Evolutionary conservation across 2,329 filamentous ascomycete genomes (phyloP).

Genomic region (Botrytis byssoidea): DNA sequence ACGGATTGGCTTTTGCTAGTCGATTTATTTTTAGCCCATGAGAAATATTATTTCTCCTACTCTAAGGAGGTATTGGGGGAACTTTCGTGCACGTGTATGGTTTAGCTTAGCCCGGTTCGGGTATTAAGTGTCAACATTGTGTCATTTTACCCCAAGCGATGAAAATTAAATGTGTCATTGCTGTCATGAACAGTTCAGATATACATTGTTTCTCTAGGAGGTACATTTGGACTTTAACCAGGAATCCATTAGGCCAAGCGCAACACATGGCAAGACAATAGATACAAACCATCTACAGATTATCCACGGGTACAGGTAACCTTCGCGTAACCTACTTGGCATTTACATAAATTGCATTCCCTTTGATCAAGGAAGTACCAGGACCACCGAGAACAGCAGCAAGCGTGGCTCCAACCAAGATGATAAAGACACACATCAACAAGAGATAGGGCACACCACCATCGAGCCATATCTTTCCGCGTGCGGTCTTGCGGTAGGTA

Average conservation of each 20-base stretch:
- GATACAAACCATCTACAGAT: neutral
- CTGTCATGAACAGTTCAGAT: neutral
- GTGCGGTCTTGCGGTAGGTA: no score
- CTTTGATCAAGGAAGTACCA: neutral
- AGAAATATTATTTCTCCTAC: neutral
- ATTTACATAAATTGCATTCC: neutral
- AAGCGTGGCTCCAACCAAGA: neutral
- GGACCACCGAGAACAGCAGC: neutral
- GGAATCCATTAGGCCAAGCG: neutral
- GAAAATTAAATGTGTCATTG: neutral
- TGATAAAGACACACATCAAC: neutral
- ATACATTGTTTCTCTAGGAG: neutral
- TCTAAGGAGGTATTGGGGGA: neutral
- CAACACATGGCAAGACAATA: neutral
- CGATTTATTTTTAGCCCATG: neutral
- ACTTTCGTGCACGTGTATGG: neutral
- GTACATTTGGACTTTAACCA: neutral
- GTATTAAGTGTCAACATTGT: no score
- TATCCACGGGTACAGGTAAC: neutral
- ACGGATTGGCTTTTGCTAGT: neutral
- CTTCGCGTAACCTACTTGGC: no score
- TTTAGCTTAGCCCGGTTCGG: neutral
- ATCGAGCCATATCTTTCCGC: neutral
- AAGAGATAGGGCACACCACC: neutral
- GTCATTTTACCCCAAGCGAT: neutral